Evolutionary conservation across 2,329 filamentous ascomycete species (phyloP), one percentile per base, ranked within the genome.

Genomic region (Thelonectria blattea): DNA sequence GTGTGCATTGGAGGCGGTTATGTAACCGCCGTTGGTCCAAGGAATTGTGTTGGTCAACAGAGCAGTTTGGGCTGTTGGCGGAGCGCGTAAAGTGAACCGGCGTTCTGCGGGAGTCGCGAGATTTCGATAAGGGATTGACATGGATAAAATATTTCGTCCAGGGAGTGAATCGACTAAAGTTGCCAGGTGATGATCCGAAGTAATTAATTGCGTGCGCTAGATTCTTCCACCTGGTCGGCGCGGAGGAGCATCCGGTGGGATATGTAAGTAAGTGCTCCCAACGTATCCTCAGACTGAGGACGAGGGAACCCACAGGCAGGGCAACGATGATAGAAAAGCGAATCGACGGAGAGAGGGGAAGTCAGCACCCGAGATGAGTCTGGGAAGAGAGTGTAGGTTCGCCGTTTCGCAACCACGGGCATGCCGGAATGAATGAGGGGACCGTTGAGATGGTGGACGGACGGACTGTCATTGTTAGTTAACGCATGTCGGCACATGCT

Each of bases 171-270:
- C 9, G 14, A 20, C 43, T 46, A 24, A 15, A 43, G 27, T 37
- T 37, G 11, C 46, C 46, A 32, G 17, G 24, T 30, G 46, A 20
- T 17, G 6, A 42, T 42, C 39, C 42, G 39, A 18, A 17, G 18
- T 47, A 47, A 47, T 47, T 49, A 53, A 58, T 58, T 30, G 45
- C 24, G 34, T 30, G 27, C 53, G 32, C 56, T 48, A 58, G 42
- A 52, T 49, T 42, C 49, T 12, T 24, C 39, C 17, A 62, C 56
- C 58, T 64, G 56, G 60, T 60, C 42, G 52, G 46, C 67, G 60
- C 64, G 64, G 65, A 55, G 60, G 61, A 37, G 42, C 55, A 58
- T 68, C 67, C 62, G 65, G 67, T 61, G 56, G 53, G 56, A 52
- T 34, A 24, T 24, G 22, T 24, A 24, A 24, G 22, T 24, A 3